phyloP scores from a whole-genome alignment of 2,329 filamentous ascomycete genomes.

The Leptoxyphium fumago region DNA sequence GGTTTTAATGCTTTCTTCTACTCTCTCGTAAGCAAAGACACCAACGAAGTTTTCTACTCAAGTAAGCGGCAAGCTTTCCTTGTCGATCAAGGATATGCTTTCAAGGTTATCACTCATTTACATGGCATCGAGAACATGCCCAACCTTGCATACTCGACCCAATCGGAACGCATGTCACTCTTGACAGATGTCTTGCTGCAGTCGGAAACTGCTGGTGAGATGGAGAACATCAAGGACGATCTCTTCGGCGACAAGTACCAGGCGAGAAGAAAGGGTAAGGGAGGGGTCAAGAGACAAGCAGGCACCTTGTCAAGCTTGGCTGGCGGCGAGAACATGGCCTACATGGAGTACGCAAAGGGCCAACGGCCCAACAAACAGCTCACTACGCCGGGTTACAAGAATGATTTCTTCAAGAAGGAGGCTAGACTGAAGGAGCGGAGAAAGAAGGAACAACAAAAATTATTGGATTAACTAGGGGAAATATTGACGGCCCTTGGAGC shows the following conservation, averaged over 20 bases:
- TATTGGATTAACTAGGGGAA: background rate
- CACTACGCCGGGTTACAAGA: constrained; percentile 26
- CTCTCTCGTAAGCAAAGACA: constrained; percentile 91
- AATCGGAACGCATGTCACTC: constrained; percentile 86
- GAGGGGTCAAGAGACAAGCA: constrained; percentile 61
- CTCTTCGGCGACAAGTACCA: constrained; percentile 45
- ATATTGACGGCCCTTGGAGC: too few relatives aligned
- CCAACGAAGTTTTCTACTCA: constrained; percentile 94
- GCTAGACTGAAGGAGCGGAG: constrained; percentile 20
- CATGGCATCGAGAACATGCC: constrained; percentile 78
- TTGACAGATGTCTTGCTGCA: constrained; percentile 89
- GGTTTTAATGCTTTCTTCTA: constrained; percentile 99
- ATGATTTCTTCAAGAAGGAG: constrained; percentile 31
- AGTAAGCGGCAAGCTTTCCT: constrained; percentile 93
- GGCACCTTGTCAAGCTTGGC: constrained; percentile 74
- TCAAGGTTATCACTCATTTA: constrained; percentile 95
- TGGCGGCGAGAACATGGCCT: constrained; percentile 96
- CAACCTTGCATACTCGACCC: constrained; percentile 63
- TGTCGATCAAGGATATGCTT: constrained; percentile 94
- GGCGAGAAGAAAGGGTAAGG: constrained; percentile 30
- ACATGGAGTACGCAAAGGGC: constrained; percentile 33
- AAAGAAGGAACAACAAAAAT: constrained; percentile 9
- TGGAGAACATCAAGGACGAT: constrained; percentile 56
- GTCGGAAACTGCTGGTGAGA: constrained; percentile 58
- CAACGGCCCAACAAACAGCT: constrained; percentile 31